phyloP scores from a whole-genome alignment of 371 early-diverging fungal species.

The Syncephalis plumigaleata region DNA sequence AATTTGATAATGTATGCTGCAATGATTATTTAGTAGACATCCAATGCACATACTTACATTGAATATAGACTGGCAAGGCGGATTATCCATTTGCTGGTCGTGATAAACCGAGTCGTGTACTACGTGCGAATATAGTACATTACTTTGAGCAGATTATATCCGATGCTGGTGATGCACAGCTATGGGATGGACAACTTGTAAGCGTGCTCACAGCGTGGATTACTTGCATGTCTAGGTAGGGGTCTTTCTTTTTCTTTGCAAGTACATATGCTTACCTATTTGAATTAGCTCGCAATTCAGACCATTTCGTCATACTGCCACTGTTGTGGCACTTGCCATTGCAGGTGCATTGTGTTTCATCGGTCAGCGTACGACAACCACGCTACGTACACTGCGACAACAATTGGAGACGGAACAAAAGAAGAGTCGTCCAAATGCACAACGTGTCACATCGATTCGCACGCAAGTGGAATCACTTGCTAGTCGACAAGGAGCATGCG shows the following conservation, averaged over 20 bases:
- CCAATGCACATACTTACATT: background rate
- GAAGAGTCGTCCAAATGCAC: constrained; percentile 6
- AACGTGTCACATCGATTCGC: constrained; percentile 1
- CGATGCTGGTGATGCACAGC: constrained; percentile 32
- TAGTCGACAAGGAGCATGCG: constrained; percentile 17
- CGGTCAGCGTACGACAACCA: constrained; percentile 29
- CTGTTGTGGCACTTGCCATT: constrained; percentile 41
- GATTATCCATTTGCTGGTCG: constrained; percentile 49
- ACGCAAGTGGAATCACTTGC: constrained; percentile 16
- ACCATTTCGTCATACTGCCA: constrained; percentile 81
- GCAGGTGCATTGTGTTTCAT: constrained; percentile 38
- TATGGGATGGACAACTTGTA: constrained; percentile 36
- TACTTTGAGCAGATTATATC: constrained; percentile 39
- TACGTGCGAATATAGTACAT: constrained; percentile 31
- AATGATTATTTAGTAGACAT: background rate
- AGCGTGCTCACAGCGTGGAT: constrained; percentile 21
- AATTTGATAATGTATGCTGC: constrained; percentile 6
- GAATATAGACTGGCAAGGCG: constrained; percentile 17
- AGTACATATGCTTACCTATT: too few species aligned
- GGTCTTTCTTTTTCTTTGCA: too few species aligned
- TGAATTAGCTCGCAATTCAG: constrained; percentile 53
- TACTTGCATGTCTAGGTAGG: constrained; percentile 17
- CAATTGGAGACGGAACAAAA: constrained; percentile 35
- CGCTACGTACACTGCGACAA: constrained; percentile 35
- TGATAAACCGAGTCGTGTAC: constrained; percentile 29